Base-by-base conservation (phyloP, 148 eudicot species). In the Beta vulgaris region DNA sequence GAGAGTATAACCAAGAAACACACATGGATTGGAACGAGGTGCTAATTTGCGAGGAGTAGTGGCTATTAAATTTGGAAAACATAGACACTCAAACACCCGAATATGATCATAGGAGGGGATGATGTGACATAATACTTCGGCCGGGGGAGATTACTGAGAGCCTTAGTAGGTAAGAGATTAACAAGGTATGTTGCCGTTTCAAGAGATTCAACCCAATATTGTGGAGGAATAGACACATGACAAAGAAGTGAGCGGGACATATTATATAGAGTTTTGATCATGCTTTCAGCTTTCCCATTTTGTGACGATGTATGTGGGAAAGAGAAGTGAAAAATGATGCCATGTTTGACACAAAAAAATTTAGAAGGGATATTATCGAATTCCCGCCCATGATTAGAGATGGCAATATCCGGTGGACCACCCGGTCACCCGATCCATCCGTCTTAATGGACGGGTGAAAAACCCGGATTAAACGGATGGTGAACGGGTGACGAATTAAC, bases 21-120 rank as follows among this genome's bases (percentile, higher is more conserved):
- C 25, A 53, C 61, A 49, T 5, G 40, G 43, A 1, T 36, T 32
- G 12, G 74, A 71, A 1, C 39, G 43, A 3, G 43, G 23, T 7
- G 61, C 37, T 39, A 71, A 35, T 51, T 71, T 71, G 26, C 49
- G 74, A 2, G 58, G 26, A 1, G 37, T 29, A 2, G 59, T 34
- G 12, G 34, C 1, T 4, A 23, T 0, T 7, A 71, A 12, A 49
- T 71, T 71, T 4, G 74, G 74, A 23, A 44, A 49, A 12, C 74
- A 71, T 8, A 48, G 28, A n/a, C 61, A 71, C 0, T 60, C 74
- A 51, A 71, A 71, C 3, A 71, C 59, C 3, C 74, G 39, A 28
- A 71, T 32, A 29, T 68, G 53, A 29, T 34, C 3, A 9, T 49
- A 71, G 0, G 31, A 1, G 0, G 62, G 74, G 31, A 3, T 31